Conservation (phyloP, 176 grass and related monocot species). For the Musa beccarii region DNA sequence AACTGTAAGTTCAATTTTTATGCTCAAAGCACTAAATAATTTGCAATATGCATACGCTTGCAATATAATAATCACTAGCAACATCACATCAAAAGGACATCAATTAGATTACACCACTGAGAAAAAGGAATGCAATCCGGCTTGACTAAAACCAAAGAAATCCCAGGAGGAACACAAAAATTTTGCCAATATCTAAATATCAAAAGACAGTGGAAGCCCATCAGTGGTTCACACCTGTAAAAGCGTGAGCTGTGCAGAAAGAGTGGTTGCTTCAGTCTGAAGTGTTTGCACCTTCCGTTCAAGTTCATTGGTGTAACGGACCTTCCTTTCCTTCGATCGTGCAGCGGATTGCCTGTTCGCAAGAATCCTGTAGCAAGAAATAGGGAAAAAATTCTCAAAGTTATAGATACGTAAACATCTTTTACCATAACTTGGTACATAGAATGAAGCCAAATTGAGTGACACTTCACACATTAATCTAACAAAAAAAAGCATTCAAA, state of each 20-base stretch:
- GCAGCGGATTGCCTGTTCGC: slow-evolving; percentile 88
- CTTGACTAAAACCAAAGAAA: too few relatives aligned
- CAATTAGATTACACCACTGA: too few relatives aligned
- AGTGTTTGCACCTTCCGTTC: slow-evolving; percentile 97
- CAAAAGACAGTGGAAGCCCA: neutral
- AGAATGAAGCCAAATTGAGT: neutral
- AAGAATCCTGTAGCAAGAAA: slow-evolving; percentile 52
- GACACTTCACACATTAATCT: too few relatives aligned
- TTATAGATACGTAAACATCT: neutral
- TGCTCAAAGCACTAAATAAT: too few relatives aligned
- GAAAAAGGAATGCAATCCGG: too few relatives aligned
- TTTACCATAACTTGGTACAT: neutral
- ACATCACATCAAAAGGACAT: too few relatives aligned
- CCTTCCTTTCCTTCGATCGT: slow-evolving; percentile 93
- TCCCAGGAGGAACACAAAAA: neutral
- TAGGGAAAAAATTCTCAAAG: neutral
- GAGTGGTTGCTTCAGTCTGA: slow-evolving; percentile 89
- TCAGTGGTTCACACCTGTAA: slow-evolving; percentile 47
- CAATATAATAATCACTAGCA: too few relatives aligned
- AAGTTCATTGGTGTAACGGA: slow-evolving; percentile 77
- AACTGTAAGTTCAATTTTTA: too few relatives aligned
- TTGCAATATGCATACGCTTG: too few relatives aligned
- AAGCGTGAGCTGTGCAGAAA: slow-evolving; percentile 83
- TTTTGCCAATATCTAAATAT: neutral
- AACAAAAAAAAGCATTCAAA: too few relatives aligned